These are phyloP conservation scores for Phytophthora syringae DNA, from an alignment of 352 stramenopile species.

Conservation along the genomic window DNA sequence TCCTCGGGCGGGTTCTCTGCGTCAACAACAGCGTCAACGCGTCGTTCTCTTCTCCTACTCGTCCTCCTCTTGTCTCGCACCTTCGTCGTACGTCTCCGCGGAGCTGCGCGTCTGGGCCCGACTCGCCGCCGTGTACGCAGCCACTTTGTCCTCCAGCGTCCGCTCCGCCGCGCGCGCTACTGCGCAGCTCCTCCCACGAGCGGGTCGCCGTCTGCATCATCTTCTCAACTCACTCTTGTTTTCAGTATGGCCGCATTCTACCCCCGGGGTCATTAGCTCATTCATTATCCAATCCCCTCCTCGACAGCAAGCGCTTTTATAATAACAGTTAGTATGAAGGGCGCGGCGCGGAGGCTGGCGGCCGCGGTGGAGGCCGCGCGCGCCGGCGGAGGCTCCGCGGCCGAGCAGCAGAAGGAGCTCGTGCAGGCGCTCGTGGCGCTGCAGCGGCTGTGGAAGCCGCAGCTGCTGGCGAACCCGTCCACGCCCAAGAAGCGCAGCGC, in stretches of 20 bases:
- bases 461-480: conserved; percentile 32
- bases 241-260: conserved; percentile 16
- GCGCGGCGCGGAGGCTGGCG: conserved; percentile 48
- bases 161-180: conserved; percentile 74
- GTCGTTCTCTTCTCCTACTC: not conserved
- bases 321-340: too few relatives aligned
- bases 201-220: conserved; percentile 71
- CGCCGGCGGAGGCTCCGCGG: conserved; percentile 26
- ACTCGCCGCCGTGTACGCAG: conserved; percentile 67
- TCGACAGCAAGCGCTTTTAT: too few relatives aligned
- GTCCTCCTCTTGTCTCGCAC: conserved; percentile 31
- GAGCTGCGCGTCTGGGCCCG: conserved; percentile 47
- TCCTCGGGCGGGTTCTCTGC: conserved; percentile 74
- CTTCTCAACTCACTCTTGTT: conserved; percentile 1
- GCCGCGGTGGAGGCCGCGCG: conserved; percentile 60
- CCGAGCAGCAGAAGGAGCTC: conserved; percentile 51
- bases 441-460: conserved; percentile 61
- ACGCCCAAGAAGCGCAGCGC: conserved; percentile 28
- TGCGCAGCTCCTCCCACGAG: conserved; percentile 84
- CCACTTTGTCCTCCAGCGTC: conserved; percentile 85
- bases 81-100: conserved; percentile 59
- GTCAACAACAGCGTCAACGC: not conserved
- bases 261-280: conserved; percentile 4
- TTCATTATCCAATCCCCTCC: not conserved
- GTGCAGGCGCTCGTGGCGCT: conserved; percentile 65